Evolutionary conservation across 2,329 filamentous ascomycete genomes (phyloP).

Genomic region (Phoma herbarum): DNA sequence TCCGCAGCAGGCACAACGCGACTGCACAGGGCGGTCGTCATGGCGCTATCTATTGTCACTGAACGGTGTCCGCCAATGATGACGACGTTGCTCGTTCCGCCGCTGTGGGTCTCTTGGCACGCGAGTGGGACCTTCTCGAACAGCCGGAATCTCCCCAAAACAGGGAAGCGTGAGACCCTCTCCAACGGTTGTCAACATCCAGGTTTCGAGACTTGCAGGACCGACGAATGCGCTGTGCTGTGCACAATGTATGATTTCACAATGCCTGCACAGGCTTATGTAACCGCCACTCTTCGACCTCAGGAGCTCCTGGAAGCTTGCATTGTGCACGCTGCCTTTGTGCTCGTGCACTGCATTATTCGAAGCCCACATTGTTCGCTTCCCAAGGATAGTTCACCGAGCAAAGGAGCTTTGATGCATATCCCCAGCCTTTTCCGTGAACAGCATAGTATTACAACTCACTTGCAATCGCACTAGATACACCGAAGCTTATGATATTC

Average conservation of each 20-base stretch:
- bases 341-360: not conserved
- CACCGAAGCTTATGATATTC: not conserved
- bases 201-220: not conserved
- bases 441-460: not conserved
- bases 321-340: not conserved
- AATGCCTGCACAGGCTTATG: not conserved
- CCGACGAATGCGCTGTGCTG: not conserved
- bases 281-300: not conserved
- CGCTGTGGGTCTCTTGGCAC: conserved; percentile 14
- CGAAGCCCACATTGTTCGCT: not conserved
- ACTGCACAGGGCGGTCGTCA: conserved; percentile 14
- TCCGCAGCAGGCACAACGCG: conserved; percentile 16
- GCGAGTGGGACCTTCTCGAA: too few relatives aligned
- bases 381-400: not conserved
- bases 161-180: conserved; percentile 4
- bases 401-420: not conserved
- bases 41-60: conserved; percentile 22
- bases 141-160: conserved; percentile 12
- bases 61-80: conserved; percentile 20
- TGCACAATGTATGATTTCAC: not conserved
- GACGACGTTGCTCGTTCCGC: conserved; percentile 13
- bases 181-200: not conserved
- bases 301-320: not conserved
- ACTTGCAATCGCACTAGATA: not conserved
- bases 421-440: not conserved